Conservation (phyloP, 768 basidiomycete species). For the Macrolepiota albuminosa region DNA sequence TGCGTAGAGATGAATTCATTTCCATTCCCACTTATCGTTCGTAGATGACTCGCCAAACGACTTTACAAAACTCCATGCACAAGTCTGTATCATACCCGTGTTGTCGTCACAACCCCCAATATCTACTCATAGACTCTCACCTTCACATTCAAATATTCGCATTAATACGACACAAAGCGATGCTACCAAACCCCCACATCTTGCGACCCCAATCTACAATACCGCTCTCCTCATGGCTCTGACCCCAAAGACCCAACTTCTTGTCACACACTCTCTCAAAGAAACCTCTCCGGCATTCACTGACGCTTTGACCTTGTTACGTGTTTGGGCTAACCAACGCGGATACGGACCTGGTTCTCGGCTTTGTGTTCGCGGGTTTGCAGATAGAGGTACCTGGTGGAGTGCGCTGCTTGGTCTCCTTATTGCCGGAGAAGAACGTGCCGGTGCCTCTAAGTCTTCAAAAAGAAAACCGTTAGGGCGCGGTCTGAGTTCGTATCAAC, state of each 20-base stretch:
- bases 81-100: conserved; percentile 71
- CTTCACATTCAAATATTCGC: conserved; percentile 60
- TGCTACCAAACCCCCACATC: conserved; percentile 20
- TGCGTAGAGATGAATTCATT: conserved; percentile 24
- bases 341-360: conserved; percentile 62
- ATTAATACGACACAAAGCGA: conserved; percentile 15
- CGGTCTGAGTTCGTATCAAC: conserved; percentile 86
- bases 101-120: conserved; percentile 60
- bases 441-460: conserved; percentile 22
- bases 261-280: conserved; percentile 48
- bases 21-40: conserved; percentile 15
- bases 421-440: conserved; percentile 62
- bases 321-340: conserved; percentile 88
- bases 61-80: conserved; percentile 64
- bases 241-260: conserved; percentile 47
- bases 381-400: conserved; percentile 68
- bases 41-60: conserved; percentile 49
- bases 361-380: conserved; percentile 66
- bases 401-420: conserved; percentile 53
- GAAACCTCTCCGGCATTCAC: conserved; percentile 58
- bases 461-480: conserved; percentile 63
- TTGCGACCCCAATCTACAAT: conserved; percentile 79
- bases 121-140: conserved; percentile 63
- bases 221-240: conserved; percentile 54
- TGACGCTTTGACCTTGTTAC: conserved; percentile 73